Conservation (phyloP, 1,139 yeast genomes). For the Hemisphaericaspora xylofermentans region DNA sequence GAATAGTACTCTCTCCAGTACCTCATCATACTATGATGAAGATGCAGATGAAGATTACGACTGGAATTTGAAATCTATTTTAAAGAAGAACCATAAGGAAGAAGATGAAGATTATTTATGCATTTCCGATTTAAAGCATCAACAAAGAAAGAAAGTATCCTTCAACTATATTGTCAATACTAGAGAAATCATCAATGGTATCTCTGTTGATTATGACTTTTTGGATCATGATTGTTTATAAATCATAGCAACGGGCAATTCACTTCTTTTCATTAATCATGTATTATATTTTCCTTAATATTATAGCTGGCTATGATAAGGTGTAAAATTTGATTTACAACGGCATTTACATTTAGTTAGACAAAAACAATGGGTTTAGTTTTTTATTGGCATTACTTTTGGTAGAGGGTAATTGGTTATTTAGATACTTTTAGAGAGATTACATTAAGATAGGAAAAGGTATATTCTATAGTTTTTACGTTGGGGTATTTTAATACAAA, state of each 20-base stretch:
- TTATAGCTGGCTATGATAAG: constrained; percentile 6
- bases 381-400: not conserved
- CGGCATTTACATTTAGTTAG: not conserved
- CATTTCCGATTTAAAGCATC: constrained; percentile 1
- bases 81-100: constrained; percentile 6
- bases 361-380: not conserved
- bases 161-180: constrained; percentile 44
- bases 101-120: not conserved
- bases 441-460: too few relatives aligned
- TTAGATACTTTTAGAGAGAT: too few relatives aligned
- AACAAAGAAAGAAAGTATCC: constrained; percentile 29
- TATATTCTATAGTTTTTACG: too few relatives aligned
- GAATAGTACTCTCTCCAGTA: constrained; percentile 9
- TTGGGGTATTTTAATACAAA: too few relatives aligned
- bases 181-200: constrained; percentile 45
- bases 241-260: not conserved
- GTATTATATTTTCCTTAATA: not conserved
- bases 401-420: not conserved
- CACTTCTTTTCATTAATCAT: not conserved
- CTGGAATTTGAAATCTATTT: constrained; percentile 18
- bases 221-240: constrained; percentile 30
- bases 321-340: constrained; percentile 3
- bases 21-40: constrained; percentile 8
- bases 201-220: constrained; percentile 43
- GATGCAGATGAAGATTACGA: constrained; percentile 9